phyloP scores from a whole-genome alignment of 352 stramenopile genomes.

The Blastocystis sp. region DNA sequence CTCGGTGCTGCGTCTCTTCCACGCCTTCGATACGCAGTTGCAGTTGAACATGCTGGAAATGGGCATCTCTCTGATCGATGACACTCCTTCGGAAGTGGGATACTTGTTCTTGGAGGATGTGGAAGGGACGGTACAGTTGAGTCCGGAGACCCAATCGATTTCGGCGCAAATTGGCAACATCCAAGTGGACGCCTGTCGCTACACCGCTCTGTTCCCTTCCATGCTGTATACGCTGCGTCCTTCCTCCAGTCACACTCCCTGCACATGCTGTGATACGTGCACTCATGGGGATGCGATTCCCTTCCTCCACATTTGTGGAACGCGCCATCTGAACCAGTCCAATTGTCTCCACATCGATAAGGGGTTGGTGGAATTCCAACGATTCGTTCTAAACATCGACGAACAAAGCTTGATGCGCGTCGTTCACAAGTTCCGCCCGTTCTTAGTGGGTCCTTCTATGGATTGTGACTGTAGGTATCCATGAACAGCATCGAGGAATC shows the following conservation, averaged over 20 bases:
- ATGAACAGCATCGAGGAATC: no score
- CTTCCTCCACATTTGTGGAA: conserved; percentile 28
- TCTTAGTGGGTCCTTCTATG: not conserved
- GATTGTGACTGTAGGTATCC: not conserved
- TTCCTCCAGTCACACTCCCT: not conserved
- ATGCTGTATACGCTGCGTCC: not conserved
- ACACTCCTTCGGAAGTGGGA: not conserved
- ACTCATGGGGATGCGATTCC: not conserved
- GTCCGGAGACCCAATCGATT: not conserved
- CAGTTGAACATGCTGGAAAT: not conserved
- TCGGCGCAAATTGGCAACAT: not conserved
- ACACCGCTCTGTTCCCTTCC: not conserved
- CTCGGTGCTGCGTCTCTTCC: not conserved
- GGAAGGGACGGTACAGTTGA: not conserved
- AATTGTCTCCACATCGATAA: conserved; percentile 27
- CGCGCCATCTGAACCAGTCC: not conserved
- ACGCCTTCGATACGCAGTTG: not conserved
- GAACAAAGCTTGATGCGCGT: not conserved
- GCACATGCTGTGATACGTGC: not conserved
- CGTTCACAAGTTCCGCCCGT: not conserved
- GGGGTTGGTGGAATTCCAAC: not conserved
- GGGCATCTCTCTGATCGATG: conserved; percentile 17
- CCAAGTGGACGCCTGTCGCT: conserved; percentile 25
- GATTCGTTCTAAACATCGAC: conserved; percentile 30
- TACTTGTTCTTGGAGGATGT: conserved; percentile 10